A percentile compares a stretch with the other conserved stretches of the same genome.
Conservation (phyloP, 805 yeast species). For the Kuraishia piskuri region DNA sequence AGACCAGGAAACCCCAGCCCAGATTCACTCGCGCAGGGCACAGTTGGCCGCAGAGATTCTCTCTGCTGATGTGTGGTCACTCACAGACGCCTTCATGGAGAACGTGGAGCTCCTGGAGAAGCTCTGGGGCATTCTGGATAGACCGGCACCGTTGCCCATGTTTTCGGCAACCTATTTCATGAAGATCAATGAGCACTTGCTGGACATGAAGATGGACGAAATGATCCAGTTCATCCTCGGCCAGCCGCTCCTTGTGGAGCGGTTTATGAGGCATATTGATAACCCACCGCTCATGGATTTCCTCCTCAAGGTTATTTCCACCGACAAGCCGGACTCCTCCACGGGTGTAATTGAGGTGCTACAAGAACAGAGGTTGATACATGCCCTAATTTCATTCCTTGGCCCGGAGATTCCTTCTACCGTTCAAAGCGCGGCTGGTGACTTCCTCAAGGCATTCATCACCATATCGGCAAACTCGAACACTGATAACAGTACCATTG, state of each 20-base stretch:
- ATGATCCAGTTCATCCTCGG: constrained; percentile 63
- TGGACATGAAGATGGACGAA: constrained; percentile 83
- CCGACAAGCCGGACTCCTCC: constrained; percentile 85
- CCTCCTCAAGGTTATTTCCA: constrained; percentile 77
- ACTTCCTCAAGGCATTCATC: constrained; percentile 87
- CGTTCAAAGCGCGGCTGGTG: constrained; percentile 90
- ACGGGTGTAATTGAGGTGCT: constrained; percentile 79
- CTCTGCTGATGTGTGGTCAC: constrained; percentile 88
- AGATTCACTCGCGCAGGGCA: constrained; percentile 32
- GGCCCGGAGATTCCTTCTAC: constrained; percentile 61
- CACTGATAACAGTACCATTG: constrained; percentile 84
- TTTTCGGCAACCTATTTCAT: constrained; percentile 80
- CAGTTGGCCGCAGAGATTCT: constrained; percentile 82
- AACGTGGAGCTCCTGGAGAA: constrained; percentile 52
- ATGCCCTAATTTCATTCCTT: constrained; percentile 61
- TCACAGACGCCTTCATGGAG: constrained; percentile 85
- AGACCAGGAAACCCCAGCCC: constrained; percentile 24
- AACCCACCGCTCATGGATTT: constrained; percentile 95
- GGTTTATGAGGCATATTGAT: constrained; percentile 79
- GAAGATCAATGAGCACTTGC: constrained; percentile 81
- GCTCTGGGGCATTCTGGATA: constrained; percentile 76
- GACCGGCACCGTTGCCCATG: constrained; percentile 58
- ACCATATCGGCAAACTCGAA: constrained; percentile 92
- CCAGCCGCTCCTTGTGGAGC: constrained; percentile 64
- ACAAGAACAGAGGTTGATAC: constrained; percentile 64